These are phyloP conservation scores for Pezicula neosporulosa DNA, from an alignment of 2,329 filamentous ascomycete genomes.

Conservation along the genomic window DNA sequence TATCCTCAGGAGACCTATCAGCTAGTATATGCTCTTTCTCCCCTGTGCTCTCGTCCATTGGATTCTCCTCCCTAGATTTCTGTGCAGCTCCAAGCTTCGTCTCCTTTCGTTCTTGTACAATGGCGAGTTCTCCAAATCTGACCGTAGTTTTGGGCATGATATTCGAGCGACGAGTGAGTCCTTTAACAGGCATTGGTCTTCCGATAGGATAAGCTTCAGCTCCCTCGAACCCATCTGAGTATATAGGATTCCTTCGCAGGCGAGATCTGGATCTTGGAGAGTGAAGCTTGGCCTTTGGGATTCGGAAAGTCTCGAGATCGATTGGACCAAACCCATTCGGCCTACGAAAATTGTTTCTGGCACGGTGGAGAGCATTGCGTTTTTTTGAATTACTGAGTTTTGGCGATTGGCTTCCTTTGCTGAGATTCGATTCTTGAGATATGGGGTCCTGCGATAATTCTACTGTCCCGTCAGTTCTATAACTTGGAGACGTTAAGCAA, in stretches of 20 bases:
- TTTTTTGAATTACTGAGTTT: not conserved
- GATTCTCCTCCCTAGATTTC: too few relatives aligned
- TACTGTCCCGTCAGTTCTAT: conserved; percentile 3
- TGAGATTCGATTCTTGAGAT: conserved; percentile 7
- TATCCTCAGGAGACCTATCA: too few relatives aligned
- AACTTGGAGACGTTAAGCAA: not conserved
- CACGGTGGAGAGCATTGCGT: not conserved
- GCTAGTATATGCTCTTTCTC: too few relatives aligned
- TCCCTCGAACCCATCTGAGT: conserved; percentile 24
- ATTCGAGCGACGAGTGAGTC: not conserved
- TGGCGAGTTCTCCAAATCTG: not conserved
- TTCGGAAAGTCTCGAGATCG: conserved; percentile 13
- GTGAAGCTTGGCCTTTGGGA: conserved; percentile 8
- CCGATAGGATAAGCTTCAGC: conserved; percentile 20
- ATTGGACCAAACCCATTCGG: conserved; percentile 5
- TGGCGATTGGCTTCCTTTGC: not conserved
- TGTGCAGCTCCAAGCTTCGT: not conserved
- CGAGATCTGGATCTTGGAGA: not conserved
- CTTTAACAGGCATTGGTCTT: conserved; percentile 13
- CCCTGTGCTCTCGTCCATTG: too few relatives aligned
- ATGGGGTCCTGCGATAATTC: conserved; percentile 21
- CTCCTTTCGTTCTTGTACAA: not conserved
- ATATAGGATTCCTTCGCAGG: conserved; percentile 1
- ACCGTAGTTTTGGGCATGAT: not conserved
- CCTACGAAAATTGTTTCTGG: not conserved